These are phyloP conservation scores for Pichia sp. DNA, from an alignment of 1,139 yeast species.

Conservation along the genomic window DNA sequence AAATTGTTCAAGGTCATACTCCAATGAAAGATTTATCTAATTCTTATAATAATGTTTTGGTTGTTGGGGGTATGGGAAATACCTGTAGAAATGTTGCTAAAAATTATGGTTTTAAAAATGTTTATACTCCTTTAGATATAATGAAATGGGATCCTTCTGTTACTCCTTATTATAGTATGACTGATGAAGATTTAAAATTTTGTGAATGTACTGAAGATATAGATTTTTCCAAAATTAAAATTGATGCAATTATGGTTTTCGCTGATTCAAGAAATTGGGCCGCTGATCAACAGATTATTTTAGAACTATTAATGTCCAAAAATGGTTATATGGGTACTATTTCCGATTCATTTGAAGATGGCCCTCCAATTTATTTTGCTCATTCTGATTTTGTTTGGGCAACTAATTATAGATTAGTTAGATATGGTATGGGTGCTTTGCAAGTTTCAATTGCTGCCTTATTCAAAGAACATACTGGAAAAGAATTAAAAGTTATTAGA, in stretches of 20 bases:
- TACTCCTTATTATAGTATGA: constrained; percentile 69
- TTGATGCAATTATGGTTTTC: constrained; percentile 71
- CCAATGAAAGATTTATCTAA: constrained; percentile 77
- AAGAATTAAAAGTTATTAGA: constrained; percentile 66
- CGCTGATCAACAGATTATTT: constrained; percentile 79
- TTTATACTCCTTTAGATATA: constrained; percentile 70
- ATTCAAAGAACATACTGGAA: constrained; percentile 74
- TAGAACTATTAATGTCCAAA: constrained; percentile 67
- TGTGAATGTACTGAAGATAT: constrained; percentile 45
- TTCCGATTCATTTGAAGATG: constrained; percentile 63
- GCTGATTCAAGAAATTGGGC: constrained; percentile 89
- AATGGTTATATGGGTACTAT: constrained; percentile 79
- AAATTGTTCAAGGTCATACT: constrained; percentile 83
- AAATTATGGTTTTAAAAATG: constrained; percentile 70
- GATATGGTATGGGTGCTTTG: constrained; percentile 88
- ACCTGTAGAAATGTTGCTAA: constrained; percentile 76
- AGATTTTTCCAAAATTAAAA: constrained; percentile 57
- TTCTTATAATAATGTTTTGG: constrained; percentile 62
- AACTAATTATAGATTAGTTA: constrained; percentile 67
- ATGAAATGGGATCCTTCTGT: constrained; percentile 85
- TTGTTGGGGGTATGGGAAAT: constrained; percentile 81
- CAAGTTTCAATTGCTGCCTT: constrained; percentile 81
- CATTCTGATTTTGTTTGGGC: constrained; percentile 90
- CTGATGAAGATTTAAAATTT: constrained; percentile 58
- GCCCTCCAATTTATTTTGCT: constrained; percentile 78